Evolutionary conservation across 148 eudicot species (phyloP).

Genomic region (Chenopodium formosanum): DNA sequence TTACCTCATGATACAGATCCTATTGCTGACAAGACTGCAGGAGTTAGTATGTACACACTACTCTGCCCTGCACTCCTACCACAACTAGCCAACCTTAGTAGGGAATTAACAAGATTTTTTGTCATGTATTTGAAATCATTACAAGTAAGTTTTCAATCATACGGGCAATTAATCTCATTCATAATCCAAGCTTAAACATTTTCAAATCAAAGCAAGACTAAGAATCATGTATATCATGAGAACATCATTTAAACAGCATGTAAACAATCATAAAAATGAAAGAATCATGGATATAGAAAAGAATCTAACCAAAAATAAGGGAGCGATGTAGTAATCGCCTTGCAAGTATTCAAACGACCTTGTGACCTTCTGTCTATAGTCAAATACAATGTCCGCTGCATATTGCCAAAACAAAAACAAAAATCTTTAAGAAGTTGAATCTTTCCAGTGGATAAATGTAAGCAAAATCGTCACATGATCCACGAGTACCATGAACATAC

Average conservation of each 20-base stretch:
- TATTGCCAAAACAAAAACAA: background rate
- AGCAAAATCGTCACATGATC: background rate
- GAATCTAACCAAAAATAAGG: constrained; percentile 71
- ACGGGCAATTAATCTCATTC: background rate
- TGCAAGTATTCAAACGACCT: constrained; percentile 88
- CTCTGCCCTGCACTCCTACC: background rate
- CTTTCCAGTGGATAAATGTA: background rate
- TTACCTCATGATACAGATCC: background rate
- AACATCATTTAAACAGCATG: background rate
- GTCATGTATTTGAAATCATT: background rate
- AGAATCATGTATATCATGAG: background rate
- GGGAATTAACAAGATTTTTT: background rate
- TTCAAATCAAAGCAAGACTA: background rate
- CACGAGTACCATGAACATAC: background rate
- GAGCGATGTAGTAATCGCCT: constrained; percentile 97
- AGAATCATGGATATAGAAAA: background rate
- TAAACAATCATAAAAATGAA: background rate
- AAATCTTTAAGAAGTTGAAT: background rate
- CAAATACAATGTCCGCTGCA: constrained; percentile 98
- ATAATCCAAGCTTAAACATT: background rate
- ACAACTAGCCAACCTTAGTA: background rate
- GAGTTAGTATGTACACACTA: background rate
- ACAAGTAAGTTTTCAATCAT: background rate
- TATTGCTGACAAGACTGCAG: background rate
- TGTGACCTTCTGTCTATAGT: constrained; percentile 90